Evolutionary conservation across 345 rosid species (phyloP).

Genomic region (Boechera retrofracta): DNA sequence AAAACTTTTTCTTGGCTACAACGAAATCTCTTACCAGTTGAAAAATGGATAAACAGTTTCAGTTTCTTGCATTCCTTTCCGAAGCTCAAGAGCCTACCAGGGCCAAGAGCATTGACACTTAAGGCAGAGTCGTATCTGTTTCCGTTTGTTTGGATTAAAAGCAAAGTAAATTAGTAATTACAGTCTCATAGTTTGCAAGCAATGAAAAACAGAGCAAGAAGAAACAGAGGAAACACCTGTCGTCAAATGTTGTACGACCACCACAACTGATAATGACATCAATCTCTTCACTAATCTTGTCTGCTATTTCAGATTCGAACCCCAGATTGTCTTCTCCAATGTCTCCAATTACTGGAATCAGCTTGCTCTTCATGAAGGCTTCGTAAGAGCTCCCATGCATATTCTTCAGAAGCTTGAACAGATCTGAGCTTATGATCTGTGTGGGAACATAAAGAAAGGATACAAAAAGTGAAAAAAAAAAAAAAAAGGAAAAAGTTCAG

Average conservation of each 20-base stretch:
- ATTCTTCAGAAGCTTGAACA: constrained; percentile 39
- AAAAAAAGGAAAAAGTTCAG: not conserved
- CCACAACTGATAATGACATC: constrained; percentile 70
- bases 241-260: constrained; percentile 63
- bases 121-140: constrained; percentile 59
- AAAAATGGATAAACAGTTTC: constrained; percentile 56
- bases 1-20: not conserved
- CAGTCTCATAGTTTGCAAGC: not conserved
- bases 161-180: not conserved
- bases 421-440: constrained; percentile 45
- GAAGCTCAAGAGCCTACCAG: constrained; percentile 51
- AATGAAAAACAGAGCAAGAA: not conserved
- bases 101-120: constrained; percentile 59
- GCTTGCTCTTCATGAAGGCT: constrained; percentile 42
- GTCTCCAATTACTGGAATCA: constrained; percentile 50
- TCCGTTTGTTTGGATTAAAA: constrained; percentile 4
- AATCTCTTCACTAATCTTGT: constrained; percentile 53
- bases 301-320: not conserved
- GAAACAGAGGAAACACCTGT: constrained; percentile 23
- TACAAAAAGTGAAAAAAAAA: not conserved
- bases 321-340: constrained; percentile 38
- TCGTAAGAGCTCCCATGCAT: constrained; percentile 41
- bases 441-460: not conserved
- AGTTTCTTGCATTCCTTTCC: constrained; percentile 52
- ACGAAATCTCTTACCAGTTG: constrained; percentile 58